phyloP scores from a whole-genome alignment of 306 rosid genomes.

The Fragaria ananassa region DNA sequence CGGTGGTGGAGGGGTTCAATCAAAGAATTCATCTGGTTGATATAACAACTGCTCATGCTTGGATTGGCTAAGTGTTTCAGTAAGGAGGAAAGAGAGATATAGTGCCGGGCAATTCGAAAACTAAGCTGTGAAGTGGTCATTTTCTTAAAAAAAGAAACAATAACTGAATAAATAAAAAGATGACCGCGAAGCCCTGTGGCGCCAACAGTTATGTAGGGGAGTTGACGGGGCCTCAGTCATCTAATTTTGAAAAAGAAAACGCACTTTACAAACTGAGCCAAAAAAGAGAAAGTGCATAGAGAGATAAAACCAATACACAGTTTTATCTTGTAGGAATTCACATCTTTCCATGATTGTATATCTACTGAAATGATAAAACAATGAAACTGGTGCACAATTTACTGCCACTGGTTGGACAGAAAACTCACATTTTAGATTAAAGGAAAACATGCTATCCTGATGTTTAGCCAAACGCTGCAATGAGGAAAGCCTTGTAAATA shows the following conservation, averaged over 20 bases:
- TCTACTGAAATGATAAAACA: neutral
- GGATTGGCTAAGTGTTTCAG: too few species aligned
- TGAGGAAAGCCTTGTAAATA: conserved; percentile 75
- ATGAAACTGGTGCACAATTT: neutral
- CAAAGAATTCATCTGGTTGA: too few species aligned
- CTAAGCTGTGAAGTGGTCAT: too few species aligned
- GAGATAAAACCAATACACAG: neutral
- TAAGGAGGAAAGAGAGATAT: too few species aligned
- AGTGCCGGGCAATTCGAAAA: too few species aligned
- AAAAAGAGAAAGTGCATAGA: too few species aligned
- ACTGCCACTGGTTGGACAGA: neutral
- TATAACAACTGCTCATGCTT: too few species aligned
- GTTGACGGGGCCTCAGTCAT: neutral
- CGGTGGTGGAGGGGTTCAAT: too few species aligned
- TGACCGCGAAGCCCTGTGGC: too few species aligned
- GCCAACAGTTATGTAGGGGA: too few species aligned
- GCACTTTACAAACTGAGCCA: neutral
- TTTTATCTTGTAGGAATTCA: neutral
- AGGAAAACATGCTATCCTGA: neutral
- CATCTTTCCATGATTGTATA: neutral
- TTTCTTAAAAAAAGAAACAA: too few species aligned
- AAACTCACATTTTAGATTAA: neutral
- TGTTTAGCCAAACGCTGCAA: conserved; percentile 72
- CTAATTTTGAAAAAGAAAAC: neutral
- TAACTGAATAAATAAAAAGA: too few species aligned